Conservation (phyloP, 352 stramenopile genomes). For the Globisporangium cylindrosporum region DNA sequence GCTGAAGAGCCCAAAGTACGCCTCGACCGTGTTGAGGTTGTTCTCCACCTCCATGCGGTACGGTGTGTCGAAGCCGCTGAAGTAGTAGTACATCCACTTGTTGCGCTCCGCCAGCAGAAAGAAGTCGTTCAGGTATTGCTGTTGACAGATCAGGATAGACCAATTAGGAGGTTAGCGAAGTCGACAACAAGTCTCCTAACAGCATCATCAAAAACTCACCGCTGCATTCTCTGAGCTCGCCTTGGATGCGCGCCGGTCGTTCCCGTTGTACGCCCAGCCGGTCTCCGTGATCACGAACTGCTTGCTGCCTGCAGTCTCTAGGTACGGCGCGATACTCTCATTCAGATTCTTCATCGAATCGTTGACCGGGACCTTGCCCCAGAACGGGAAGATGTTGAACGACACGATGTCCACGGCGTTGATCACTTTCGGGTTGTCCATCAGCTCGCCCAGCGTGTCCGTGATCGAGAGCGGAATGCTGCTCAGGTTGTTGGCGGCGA, state of each 20-base stretch:
- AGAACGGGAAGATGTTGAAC: conserved; percentile 71
- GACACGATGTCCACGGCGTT: conserved; percentile 59
- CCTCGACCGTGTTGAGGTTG: conserved; percentile 44
- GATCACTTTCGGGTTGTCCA: conserved; percentile 47
- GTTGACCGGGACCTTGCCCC: conserved; percentile 43
- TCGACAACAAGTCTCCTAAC: background rate
- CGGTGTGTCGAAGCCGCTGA: conserved; percentile 29
- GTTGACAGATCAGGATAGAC: background rate
- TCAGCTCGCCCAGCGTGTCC: conserved; percentile 58
- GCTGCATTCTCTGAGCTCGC: conserved; percentile 36
- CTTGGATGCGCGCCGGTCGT: conserved; percentile 25
- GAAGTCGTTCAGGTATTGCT: conserved; percentile 63
- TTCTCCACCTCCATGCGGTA: conserved; percentile 23
- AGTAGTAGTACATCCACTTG: conserved; percentile 34
- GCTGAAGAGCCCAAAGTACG: conserved; percentile 64
- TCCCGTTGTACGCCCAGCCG: conserved; percentile 52
- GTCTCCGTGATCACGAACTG: conserved; percentile 68
- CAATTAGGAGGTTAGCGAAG: background rate
- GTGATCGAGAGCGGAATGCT: conserved; percentile 59
- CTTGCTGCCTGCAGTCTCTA: conserved; percentile 39
- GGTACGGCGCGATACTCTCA: conserved; percentile 37
- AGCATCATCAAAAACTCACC: background rate
- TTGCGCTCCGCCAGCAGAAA: conserved; percentile 43
- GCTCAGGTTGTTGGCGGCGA: conserved; percentile 22
- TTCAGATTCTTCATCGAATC: conserved; percentile 42